Conservation (phyloP, 2,329 filamentous ascomycete species). For the Aspergillus novofumigatus region DNA sequence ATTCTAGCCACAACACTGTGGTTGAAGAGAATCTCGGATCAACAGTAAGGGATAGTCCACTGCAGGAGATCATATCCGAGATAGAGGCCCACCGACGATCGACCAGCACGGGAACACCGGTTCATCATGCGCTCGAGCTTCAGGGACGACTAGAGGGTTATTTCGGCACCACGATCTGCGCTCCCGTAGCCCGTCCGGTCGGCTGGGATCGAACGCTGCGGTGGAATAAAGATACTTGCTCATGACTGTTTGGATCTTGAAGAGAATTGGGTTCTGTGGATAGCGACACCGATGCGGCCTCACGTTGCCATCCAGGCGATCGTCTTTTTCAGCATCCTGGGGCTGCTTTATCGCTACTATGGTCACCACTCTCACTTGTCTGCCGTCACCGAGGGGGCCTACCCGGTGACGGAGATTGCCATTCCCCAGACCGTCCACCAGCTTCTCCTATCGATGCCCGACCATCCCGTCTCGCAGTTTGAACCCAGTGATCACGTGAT, state of each 20-base stretch:
- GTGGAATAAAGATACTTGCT: not conserved
- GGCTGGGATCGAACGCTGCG: not conserved
- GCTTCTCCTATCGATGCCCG: slow-evolving; percentile 1
- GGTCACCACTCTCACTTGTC: not conserved
- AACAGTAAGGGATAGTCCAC: not conserved
- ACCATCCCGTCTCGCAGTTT: not conserved
- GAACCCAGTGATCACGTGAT: not conserved
- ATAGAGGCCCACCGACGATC: not conserved
- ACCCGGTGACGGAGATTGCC: not conserved
- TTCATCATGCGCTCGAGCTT: not conserved
- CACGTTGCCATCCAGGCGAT: not conserved
- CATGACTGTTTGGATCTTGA: not conserved
- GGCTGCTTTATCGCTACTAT: not conserved
- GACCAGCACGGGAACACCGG: not conserved
- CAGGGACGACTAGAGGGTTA: not conserved
- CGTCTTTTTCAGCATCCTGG: not conserved
- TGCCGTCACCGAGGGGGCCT: not conserved
- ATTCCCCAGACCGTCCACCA: slow-evolving; percentile 2
- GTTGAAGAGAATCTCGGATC: not conserved
- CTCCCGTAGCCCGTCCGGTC: not conserved
- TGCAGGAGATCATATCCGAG: not conserved
- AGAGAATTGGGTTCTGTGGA: not conserved
- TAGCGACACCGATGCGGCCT: slow-evolving; percentile 18
- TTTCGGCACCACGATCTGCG: not conserved
- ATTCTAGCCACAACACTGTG: not conserved